Percentiles rank a stretch among this genome's conserved stretches.
phyloP scores from a whole-genome alignment of 2,329 filamentous ascomycete species.

The Myriosclerotinia scirpicola region DNA sequence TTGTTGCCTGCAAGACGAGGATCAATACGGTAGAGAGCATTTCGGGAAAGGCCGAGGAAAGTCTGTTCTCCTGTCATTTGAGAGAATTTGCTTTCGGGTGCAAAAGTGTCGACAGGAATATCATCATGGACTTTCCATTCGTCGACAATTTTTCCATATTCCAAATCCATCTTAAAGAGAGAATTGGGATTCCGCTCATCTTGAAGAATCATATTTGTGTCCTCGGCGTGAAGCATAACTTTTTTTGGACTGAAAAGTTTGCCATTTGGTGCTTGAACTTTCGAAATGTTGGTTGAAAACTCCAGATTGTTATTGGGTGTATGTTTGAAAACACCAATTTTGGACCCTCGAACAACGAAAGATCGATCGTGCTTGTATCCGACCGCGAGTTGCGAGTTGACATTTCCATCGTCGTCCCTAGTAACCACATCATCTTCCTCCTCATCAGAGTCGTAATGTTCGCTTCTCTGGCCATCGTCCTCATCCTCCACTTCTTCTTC shows the following conservation, averaged over 20 bases:
- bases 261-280: conserved; percentile 84
- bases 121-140: conserved; percentile 99
- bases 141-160: conserved; percentile 96
- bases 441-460: conserved; percentile 73
- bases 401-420: conserved; percentile 71
- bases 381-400: conserved; percentile 92
- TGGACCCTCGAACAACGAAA: conserved; percentile 93
- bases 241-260: conserved; percentile 88
- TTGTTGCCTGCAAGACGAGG: conserved; percentile 88
- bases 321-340: conserved; percentile 99
- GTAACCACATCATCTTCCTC: conserved; percentile 75
- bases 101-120: conserved; percentile 88
- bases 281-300: conserved; percentile 96
- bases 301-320: conserved; percentile 88
- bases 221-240: conserved; percentile 42
- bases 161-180: conserved; percentile 94
- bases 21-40: conserved; percentile 91
- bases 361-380: conserved; percentile 97
- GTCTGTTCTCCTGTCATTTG: conserved; percentile 96
- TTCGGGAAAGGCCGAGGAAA: conserved; percentile 89
- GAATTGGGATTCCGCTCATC: conserved; percentile 72
- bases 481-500: conserved; percentile 54
- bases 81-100: conserved; percentile 95
- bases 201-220: conserved; percentile 42
- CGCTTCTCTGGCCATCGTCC: conserved; percentile 65